Evolutionary conservation across 2,329 filamentous ascomycete genomes (phyloP).

Genomic region (Biscogniauxia sp.): DNA sequence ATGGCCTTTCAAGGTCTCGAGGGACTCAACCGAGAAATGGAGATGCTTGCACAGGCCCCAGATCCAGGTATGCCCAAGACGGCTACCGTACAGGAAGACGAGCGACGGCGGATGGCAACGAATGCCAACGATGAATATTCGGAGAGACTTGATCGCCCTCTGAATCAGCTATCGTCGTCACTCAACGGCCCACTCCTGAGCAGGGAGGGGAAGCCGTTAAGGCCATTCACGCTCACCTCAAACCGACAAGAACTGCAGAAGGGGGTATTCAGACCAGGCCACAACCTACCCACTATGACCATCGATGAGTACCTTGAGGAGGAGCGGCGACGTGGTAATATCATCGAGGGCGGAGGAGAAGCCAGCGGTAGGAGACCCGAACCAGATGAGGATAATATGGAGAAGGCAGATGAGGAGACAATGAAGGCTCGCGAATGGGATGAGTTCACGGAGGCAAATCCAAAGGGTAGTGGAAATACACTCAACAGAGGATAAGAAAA

Average conservation of each 20-base stretch:
- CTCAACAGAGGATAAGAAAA: slow-evolving; percentile 64
- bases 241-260: slow-evolving; percentile 71
- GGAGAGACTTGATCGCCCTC: slow-evolving; percentile 69
- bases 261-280: slow-evolving; percentile 84
- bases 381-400: slow-evolving; percentile 84
- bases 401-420: slow-evolving; percentile 84
- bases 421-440: slow-evolving; percentile 96
- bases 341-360: slow-evolving; percentile 87
- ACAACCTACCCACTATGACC: slow-evolving; percentile 94
- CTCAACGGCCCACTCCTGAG: slow-evolving; percentile 72
- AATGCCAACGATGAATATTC: slow-evolving; percentile 54
- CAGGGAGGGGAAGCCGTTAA: slow-evolving; percentile 76
- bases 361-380: slow-evolving; percentile 66
- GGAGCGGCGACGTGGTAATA: slow-evolving; percentile 77
- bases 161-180: slow-evolving; percentile 49
- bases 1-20: slow-evolving; percentile 86
- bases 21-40: slow-evolving; percentile 76
- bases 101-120: slow-evolving; percentile 37
- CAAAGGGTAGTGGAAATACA: slow-evolving; percentile 79
- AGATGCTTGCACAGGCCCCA: slow-evolving; percentile 76
- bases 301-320: slow-evolving; percentile 98
- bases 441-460: slow-evolving; percentile 87
- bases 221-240: slow-evolving; percentile 84
- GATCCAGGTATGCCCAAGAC: slow-evolving; percentile 41
- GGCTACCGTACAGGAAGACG: slow-evolving; percentile 47